Evolutionary conservation across 2,329 filamentous ascomycete genomes (phyloP).

Genomic region (Claviceps maximensis): DNA sequence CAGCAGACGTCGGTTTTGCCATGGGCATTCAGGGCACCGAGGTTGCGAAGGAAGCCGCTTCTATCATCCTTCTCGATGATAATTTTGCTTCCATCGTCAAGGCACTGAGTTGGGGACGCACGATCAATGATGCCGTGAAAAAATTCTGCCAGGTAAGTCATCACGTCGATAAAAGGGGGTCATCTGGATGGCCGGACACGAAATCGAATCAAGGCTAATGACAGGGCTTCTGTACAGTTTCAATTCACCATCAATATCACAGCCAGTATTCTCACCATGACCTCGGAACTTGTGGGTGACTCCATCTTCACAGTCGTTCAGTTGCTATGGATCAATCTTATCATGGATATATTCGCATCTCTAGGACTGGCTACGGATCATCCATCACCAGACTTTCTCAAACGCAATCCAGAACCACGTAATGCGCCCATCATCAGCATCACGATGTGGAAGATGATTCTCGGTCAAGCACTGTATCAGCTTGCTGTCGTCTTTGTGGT

Average conservation of each 20-base stretch:
- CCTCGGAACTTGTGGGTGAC: constrained; percentile 44
- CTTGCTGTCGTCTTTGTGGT: constrained; percentile 45
- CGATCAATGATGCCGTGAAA: constrained; percentile 49
- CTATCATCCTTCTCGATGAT: constrained; percentile 52
- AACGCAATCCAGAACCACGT: constrained; percentile 60
- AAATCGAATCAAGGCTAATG: neutral
- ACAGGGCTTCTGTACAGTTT: constrained; percentile 24
- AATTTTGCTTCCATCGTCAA: constrained; percentile 53
- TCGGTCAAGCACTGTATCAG: constrained; percentile 68
- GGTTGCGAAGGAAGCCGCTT: constrained; percentile 52
- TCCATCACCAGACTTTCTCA: constrained; percentile 40
- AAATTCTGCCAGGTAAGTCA: constrained; percentile 44
- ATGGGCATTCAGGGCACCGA: constrained; percentile 56
- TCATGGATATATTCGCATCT: constrained; percentile 58
- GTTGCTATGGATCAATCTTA: constrained; percentile 54
- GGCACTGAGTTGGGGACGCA: constrained; percentile 47
- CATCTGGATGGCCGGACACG: too few species aligned
- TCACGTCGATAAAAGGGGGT: neutral
- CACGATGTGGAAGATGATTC: constrained; percentile 85
- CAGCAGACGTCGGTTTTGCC: constrained; percentile 53
- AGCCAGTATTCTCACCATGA: constrained; percentile 48
- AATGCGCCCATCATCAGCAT: constrained; percentile 59
- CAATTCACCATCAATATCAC: constrained; percentile 59
- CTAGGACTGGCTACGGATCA: constrained; percentile 50
- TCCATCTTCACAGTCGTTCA: constrained; percentile 49